Percentiles rank a stretch among this genome's conserved stretches.
These are phyloP conservation scores for Apiospora koreana DNA, from an alignment of 2,329 filamentous ascomycete species.

Conservation along the genomic window DNA sequence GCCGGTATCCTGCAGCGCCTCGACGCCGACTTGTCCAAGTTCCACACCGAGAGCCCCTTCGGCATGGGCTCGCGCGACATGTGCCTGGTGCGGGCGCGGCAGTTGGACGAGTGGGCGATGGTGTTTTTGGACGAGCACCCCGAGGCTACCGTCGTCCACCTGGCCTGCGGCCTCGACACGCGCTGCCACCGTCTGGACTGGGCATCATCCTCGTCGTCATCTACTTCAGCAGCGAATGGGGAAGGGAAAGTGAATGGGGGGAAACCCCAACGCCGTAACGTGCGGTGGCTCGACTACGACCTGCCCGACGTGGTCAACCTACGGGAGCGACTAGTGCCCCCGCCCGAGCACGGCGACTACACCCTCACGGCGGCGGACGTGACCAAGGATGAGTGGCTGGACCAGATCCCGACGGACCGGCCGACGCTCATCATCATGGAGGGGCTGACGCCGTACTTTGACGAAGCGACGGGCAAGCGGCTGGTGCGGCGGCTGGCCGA, in stretches of 20 bases:
- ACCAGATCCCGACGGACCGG: slow-evolving; percentile 26
- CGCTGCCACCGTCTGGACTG: slow-evolving; percentile 28
- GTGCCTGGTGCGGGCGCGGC: slow-evolving; percentile 5
- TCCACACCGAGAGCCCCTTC: slow-evolving; percentile 16
- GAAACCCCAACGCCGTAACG: slow-evolving; percentile 8
- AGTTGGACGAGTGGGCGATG: slow-evolving; percentile 26
- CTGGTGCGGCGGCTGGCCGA: slow-evolving; percentile 26
- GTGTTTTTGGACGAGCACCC: slow-evolving; percentile 27
- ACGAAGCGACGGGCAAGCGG: slow-evolving; percentile 23
- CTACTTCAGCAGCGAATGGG: neutral
- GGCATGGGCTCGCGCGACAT: slow-evolving; percentile 10
- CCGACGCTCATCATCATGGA: slow-evolving; percentile 34
- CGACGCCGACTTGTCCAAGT: slow-evolving; percentile 25
- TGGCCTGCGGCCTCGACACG: slow-evolving; percentile 27
- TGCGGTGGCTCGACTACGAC: slow-evolving; percentile 37
- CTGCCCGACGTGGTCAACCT: slow-evolving; percentile 35
- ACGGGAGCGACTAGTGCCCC: slow-evolving; percentile 27
- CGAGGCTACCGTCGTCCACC: slow-evolving; percentile 19
- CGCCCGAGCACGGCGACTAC: slow-evolving; percentile 27
- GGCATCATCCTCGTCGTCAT: slow-evolving; percentile 5
- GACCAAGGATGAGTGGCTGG: slow-evolving; percentile 30
- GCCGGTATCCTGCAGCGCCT: slow-evolving; percentile 21
- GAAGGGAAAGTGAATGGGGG: neutral
- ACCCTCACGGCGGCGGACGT: slow-evolving; percentile 27
- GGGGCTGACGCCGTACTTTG: slow-evolving; percentile 34